Evolutionary conservation across 257 asterid genomes (phyloP), one percentile per base, ranked within the genome.

Genomic region (Schizonepeta tenuifolia): DNA sequence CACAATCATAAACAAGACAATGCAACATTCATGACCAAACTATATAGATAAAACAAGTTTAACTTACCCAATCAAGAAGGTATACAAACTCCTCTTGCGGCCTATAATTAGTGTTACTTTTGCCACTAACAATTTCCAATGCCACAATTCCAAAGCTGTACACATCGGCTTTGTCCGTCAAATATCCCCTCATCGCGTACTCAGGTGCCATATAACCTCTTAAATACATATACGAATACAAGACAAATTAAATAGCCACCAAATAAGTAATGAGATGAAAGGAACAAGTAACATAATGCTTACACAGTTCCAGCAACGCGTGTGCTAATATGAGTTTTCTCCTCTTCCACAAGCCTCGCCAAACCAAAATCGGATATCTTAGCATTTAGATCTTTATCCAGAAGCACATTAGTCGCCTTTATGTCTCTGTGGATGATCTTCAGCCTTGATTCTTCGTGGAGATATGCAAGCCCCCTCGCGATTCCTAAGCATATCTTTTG

Each of bases 281-380:
- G 9, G 3, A 18, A 17, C 6, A 17, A n/a, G 43, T 50, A 7
- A 47, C 5, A 14, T 15, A 17, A 17, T 1, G 24, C 56, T 50
- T 50, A 50, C 96, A 84, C 80, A 24, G 94, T 89, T 76, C 96
- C 96, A 7, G 92, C 96, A 60, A 87, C 86, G 77, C 88, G 80
- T 47, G 91, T 89, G 81, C 75, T 85, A 63, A 89, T 87, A 73
- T 87, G 87, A 0, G 93, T 80, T 65, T 85, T 76, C 57, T 78
- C 96, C 64, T 85, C 93, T 22, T 82, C 96, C 40, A 81, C 78
- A 63, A 87, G 93, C 77, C 78, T 87, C 68, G 96, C 96, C 44
- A 89, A 80, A 59, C 96, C 96, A 50, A 89, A 89, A 79, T 89
- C 96, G 0, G 96, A 79, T 46, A 89, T 87, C 78, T 89, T 89